phyloP scores from a whole-genome alignment of 1,284 basidiomycete species.

The Ustilago shanxiensis region DNA sequence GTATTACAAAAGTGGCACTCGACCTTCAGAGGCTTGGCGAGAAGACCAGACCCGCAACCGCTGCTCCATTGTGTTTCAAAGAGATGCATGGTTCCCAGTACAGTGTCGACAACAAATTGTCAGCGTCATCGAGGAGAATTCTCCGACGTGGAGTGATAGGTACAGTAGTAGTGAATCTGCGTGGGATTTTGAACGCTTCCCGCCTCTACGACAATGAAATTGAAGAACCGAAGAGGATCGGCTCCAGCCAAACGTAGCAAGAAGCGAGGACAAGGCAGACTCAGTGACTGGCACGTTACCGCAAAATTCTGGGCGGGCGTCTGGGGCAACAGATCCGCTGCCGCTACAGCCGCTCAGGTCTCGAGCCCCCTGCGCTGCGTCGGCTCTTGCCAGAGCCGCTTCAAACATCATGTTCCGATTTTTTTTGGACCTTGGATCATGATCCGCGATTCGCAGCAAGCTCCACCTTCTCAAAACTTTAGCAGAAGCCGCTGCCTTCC shows the following conservation, averaged over 20 bases:
- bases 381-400: conserved; percentile 40
- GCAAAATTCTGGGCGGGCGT: no score
- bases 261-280: neutral
- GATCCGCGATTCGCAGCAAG: conserved; percentile 14
- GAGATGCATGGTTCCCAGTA: conserved; percentile 5
- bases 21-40: conserved; percentile 5
- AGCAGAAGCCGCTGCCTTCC: neutral
- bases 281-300: neutral
- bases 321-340: neutral
- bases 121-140: conserved; percentile 9
- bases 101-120: neutral
- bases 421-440: neutral
- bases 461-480: neutral
- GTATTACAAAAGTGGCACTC: no score
- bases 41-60: conserved; percentile 3
- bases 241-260: neutral
- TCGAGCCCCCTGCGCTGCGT: neutral
- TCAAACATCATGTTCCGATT: neutral
- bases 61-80: neutral
- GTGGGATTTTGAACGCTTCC: neutral
- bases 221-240: conserved; percentile 1
- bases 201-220: conserved; percentile 1
- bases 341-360: conserved; percentile 15
- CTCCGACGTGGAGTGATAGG: conserved; percentile 3
- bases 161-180: neutral